These are phyloP conservation scores for Pholiota adiposa DNA, from an alignment of 1,284 basidiomycete species.

Conservation along the genomic window DNA sequence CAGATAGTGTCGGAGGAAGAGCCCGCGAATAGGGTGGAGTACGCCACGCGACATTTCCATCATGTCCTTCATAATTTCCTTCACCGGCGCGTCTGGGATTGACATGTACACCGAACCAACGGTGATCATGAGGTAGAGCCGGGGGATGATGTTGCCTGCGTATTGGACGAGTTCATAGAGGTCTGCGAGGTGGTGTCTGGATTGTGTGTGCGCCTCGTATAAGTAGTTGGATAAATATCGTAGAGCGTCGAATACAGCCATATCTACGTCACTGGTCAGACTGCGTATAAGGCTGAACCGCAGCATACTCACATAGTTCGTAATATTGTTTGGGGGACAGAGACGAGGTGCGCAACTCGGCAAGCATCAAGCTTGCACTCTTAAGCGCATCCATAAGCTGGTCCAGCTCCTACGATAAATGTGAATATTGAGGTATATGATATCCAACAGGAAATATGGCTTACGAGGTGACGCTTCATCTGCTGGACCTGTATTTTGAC, in stretches of 20 bases:
- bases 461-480: constrained; percentile 90
- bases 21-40: constrained; percentile 89
- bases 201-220: constrained; percentile 89
- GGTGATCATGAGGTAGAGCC: constrained; percentile 97
- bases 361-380: constrained; percentile 93
- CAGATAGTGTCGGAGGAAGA: constrained; percentile 93
- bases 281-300: constrained; percentile 13
- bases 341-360: constrained; percentile 90
- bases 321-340: constrained; percentile 96
- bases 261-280: constrained; percentile 58
- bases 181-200: constrained; percentile 92
- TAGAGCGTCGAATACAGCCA: constrained; percentile 95
- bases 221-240: constrained; percentile 93
- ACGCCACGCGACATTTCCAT: constrained; percentile 98
- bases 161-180: constrained; percentile 98
- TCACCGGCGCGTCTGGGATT: constrained; percentile 91
- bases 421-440: background rate
- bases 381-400: constrained; percentile 98
- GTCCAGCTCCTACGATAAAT: constrained; percentile 73
- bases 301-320: constrained; percentile 78
- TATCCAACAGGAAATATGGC: constrained; percentile 27
- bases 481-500: constrained; percentile 94
- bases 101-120: constrained; percentile 98
- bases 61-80: constrained; percentile 99
- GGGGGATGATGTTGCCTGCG: constrained; percentile 91